Conservation (phyloP, 1,139 yeast genomes). For the Yamadazyma oceani region DNA sequence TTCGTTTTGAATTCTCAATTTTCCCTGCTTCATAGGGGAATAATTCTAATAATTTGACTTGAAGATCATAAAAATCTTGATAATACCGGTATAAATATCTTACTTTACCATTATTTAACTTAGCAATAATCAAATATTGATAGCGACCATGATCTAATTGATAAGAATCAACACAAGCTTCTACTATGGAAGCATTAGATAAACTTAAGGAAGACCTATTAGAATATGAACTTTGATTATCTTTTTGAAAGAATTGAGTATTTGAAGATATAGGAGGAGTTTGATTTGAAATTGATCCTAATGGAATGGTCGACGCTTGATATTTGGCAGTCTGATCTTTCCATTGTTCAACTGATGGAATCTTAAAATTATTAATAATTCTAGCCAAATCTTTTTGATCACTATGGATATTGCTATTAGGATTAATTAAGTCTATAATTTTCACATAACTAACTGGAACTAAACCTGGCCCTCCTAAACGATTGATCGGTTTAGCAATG, state of each 20-base stretch:
- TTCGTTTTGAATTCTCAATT: conserved; percentile 67
- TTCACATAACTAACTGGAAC: conserved; percentile 91
- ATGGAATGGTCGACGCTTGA: conserved; percentile 85
- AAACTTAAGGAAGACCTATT: conserved; percentile 38
- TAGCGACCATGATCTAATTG: conserved; percentile 84
- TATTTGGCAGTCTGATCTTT: conserved; percentile 86
- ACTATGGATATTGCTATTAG: conserved; percentile 17
- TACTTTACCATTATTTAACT: conserved; percentile 64
- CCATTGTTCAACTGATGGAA: conserved; percentile 97
- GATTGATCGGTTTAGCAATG: conserved; percentile 92
- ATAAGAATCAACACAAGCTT: conserved; percentile 79
- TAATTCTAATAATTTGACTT: conserved; percentile 75
- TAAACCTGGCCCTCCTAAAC: conserved; percentile 95
- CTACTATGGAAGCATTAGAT: conserved; percentile 39
- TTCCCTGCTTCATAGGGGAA: conserved; percentile 95
- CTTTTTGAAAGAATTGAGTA: conserved; percentile 40
- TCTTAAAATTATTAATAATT: conserved; percentile 56
- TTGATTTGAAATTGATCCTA: conserved; percentile 49
- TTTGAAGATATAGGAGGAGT: conserved; percentile 34
- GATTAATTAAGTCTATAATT: conserved; percentile 68
- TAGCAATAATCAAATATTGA: conserved; percentile 79
- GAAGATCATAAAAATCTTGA: conserved; percentile 95
- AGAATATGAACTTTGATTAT: conserved; percentile 17
- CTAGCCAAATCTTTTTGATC: conserved; percentile 30
- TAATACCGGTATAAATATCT: conserved; percentile 84